These are phyloP conservation scores for Phaffomyces thermotolerans DNA, from an alignment of 805 yeast species.

Conservation along the genomic window DNA sequence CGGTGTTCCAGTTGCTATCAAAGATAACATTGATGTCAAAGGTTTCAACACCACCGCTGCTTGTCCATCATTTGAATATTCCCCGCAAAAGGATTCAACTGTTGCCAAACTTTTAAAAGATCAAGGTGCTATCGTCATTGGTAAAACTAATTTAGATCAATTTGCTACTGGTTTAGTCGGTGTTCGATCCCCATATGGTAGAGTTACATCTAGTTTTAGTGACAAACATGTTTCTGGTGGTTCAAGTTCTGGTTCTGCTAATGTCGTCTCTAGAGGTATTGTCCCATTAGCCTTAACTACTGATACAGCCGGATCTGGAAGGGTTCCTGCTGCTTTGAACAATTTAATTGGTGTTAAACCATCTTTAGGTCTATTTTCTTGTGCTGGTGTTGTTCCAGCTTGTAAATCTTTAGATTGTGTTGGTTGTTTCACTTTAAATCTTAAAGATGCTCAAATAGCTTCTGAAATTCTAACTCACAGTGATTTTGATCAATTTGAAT, in stretches of 20 bases:
- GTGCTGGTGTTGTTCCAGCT: slow-evolving; percentile 94
- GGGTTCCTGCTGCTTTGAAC: slow-evolving; percentile 95
- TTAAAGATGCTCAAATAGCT: slow-evolving; percentile 76
- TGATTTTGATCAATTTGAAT: slow-evolving; percentile 66
- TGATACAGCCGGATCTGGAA: slow-evolving; percentile 96
- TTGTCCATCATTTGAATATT: slow-evolving; percentile 75
- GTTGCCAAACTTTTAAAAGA: slow-evolving; percentile 64
- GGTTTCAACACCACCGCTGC: slow-evolving; percentile 89
- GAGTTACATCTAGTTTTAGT: slow-evolving; percentile 74
- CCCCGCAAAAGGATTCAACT: slow-evolving; percentile 66
- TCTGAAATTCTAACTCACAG: slow-evolving; percentile 65
- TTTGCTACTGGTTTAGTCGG: slow-evolving; percentile 98
- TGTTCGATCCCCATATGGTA: slow-evolving; percentile 90
- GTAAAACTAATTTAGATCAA: slow-evolving; percentile 94
- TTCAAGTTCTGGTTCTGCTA: slow-evolving; percentile 93
- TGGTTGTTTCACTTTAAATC: slow-evolving; percentile 70
- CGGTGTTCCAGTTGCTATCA: slow-evolving; percentile 94
- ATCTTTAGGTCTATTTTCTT: slow-evolving; percentile 79
- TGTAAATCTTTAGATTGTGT: slow-evolving; percentile 93
- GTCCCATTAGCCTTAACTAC: slow-evolving; percentile 91
- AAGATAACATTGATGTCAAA: slow-evolving; percentile 88
- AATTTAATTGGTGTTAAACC: slow-evolving; percentile 92
- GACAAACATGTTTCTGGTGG: slow-evolving; percentile 86
- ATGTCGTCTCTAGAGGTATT: slow-evolving; percentile 80
- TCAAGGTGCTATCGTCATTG: slow-evolving; percentile 91